Base-by-base conservation (phyloP, 164 flowering plant species). In the Tetrastigma voinierianum region DNA sequence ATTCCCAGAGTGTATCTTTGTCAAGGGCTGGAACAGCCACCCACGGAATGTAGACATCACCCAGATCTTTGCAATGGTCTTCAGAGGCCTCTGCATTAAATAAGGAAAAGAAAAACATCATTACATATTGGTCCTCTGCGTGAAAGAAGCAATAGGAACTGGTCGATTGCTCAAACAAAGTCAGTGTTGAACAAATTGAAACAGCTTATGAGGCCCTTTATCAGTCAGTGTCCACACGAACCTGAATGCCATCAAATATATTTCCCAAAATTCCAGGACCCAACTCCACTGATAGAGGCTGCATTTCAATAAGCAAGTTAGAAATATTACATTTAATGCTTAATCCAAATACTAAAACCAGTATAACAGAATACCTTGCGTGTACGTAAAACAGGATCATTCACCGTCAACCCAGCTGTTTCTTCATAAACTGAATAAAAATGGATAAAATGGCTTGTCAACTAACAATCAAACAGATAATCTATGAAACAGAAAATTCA, bases 11-110 rank as follows among this genome's bases (percentile, higher is more conserved):
- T 47, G 67, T 83, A 72, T 93, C 99, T 78, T 93, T 96, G 80
- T 96, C 99, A 53, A 96, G 90, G 32, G 99, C 93, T 49, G 99
- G 98, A 54, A 93, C 99, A 72, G 98, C 81, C 6, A 93, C 97
- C 99, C 99, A 78, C 98, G 96, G 99, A 51, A 96, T 96, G 61
- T 96, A 96, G 61, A 96, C 99, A 86, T 96, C 99, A 54, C 97
- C 97, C 97, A 51, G 97, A 96, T 79, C 67, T 80, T 60, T 69
- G 99, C 99, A 80, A 96, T 96, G 52, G 99, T 90, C 78, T 93
- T 96, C 76, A 96, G 72, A 58, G 99, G 99, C 80, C 97, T 93
- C 98, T 96, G 83, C 57, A n/a, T 54, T 48, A 12, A 32, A 45
- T 3, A 52, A 15, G 64, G 47, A 47, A 46, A 12, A 57, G n/a